A percentile compares a stretch with the other conserved stretches of the same genome.
phyloP scores from a whole-genome alignment of 192 early-diverging fungal species.

The Podila clonocystis region DNA sequence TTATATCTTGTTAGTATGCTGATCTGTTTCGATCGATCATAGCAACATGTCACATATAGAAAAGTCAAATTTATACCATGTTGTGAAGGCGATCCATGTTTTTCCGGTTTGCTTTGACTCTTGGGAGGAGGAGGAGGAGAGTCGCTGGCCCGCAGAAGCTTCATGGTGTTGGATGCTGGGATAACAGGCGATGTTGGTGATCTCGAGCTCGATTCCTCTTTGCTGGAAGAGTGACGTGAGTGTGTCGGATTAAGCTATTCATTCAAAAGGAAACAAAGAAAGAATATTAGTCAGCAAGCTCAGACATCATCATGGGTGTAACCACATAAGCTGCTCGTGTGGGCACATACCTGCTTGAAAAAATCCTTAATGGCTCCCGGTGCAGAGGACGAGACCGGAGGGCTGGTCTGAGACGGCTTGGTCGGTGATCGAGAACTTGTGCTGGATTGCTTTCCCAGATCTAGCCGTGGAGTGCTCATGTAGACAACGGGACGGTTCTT shows the following conservation, averaged over 20 bases:
- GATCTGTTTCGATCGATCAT: too few relatives aligned
- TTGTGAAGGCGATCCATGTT: too few relatives aligned
- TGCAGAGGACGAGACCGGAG: constrained; percentile 6
- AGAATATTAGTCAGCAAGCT: neutral
- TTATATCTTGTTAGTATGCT: neutral
- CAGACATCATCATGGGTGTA: neutral
- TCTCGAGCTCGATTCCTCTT: constrained; percentile 9
- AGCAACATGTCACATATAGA: too few relatives aligned
- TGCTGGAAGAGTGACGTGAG: neutral
- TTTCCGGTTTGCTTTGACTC: neutral
- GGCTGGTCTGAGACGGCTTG: neutral
- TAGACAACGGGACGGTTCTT: constrained; percentile 42
- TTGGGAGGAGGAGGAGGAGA: neutral
- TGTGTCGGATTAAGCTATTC: neutral
- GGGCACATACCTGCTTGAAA: constrained; percentile 34
- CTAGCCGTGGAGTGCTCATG: neutral
- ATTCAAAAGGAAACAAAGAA: neutral
- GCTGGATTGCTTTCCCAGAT: neutral
- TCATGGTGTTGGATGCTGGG: constrained; percentile 29
- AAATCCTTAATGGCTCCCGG: constrained; percentile 38
- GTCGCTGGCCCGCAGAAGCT: constrained; percentile 13
- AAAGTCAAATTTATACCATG: too few relatives aligned
- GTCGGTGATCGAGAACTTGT: neutral
- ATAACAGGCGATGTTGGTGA: constrained; percentile 33
- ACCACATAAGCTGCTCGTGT: neutral